Percentiles rank a stretch among this genome's conserved stretches.
These are phyloP conservation scores for Neurospora sp. DNA, from an alignment of 495 filamentous ascomycete species.

Conservation along the genomic window DNA sequence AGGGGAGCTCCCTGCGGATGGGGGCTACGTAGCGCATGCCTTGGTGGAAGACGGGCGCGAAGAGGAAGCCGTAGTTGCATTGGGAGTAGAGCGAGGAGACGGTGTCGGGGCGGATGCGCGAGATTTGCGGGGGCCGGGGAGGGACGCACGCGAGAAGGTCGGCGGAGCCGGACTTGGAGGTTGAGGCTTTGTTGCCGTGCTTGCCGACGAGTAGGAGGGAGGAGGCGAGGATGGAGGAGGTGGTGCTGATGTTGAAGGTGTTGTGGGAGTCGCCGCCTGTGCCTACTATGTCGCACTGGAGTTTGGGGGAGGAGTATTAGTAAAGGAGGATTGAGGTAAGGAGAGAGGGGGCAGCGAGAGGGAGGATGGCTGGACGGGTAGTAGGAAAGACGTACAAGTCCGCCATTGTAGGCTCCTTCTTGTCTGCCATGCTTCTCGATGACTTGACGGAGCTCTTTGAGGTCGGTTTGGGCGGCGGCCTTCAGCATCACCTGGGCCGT, in stretches of 20 bases:
- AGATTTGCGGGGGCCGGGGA: constrained; percentile 61
- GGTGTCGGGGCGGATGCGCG: constrained; percentile 57
- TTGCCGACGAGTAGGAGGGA: constrained; percentile 75
- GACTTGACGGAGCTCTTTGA: constrained; percentile 20
- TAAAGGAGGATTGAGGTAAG: too few relatives aligned
- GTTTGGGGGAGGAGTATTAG: background rate
- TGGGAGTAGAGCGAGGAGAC: constrained; percentile 57
- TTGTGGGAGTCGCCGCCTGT: constrained; percentile 94
- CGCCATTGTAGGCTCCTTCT: constrained; percentile 62
- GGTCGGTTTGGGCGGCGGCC: constrained; percentile 42
- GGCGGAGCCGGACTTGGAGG: constrained; percentile 89
- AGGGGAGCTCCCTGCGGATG: constrained; percentile 73
- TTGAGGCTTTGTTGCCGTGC: constrained; percentile 93
- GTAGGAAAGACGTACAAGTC: constrained; percentile 41
- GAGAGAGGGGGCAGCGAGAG: too few relatives aligned
- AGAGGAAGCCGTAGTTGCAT: constrained; percentile 91
- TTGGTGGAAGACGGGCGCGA: constrained; percentile 91
- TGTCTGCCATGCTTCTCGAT: constrained; percentile 44
- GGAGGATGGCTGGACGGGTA: background rate
- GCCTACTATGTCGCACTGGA: constrained; percentile 89
- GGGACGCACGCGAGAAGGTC: constrained; percentile 70
- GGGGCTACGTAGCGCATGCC: constrained; percentile 80
- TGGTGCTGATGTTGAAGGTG: constrained; percentile 96
- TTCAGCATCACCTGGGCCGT: constrained; percentile 58
- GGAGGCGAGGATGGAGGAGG: constrained; percentile 83